Conservation (phyloP, 305 asterid genomes). For the Fraxinus ornus region DNA sequence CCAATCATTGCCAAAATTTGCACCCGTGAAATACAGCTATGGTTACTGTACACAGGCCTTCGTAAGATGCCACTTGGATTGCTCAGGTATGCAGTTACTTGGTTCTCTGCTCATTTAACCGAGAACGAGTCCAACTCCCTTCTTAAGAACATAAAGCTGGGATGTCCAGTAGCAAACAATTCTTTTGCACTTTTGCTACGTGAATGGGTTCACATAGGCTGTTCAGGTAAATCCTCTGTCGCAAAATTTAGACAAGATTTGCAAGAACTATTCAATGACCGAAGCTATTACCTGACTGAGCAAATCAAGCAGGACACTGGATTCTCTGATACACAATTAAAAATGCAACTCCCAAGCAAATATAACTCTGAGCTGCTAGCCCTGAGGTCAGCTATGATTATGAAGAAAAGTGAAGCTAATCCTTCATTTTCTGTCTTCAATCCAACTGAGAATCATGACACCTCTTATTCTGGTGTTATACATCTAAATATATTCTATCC, state of each 20-base stretch:
- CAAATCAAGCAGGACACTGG: constrained; percentile 37
- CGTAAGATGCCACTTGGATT: constrained; percentile 75
- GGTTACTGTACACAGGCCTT: constrained; percentile 66
- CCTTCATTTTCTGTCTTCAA: constrained; percentile 44
- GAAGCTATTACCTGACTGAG: constrained; percentile 56
- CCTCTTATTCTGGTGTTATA: constrained; percentile 34
- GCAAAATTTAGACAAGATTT: constrained; percentile 53
- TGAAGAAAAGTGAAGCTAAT: constrained; percentile 25
- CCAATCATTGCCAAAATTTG: constrained; percentile 53
- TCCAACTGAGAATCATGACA: constrained; percentile 33
- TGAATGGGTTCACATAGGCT: constrained; percentile 65
- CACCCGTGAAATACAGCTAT: constrained; percentile 55
- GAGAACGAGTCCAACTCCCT: constrained; percentile 51
- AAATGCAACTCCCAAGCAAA: constrained; percentile 16
- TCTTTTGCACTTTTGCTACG: constrained; percentile 48
- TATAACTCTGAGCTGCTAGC: constrained; percentile 19
- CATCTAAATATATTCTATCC: constrained; percentile 49
- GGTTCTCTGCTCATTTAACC: constrained; percentile 66
- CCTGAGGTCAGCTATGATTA: constrained; percentile 28
- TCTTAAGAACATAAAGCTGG: constrained; percentile 44
- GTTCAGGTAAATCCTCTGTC: constrained; percentile 64
- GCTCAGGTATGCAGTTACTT: constrained; percentile 54
- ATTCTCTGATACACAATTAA: constrained; percentile 22
- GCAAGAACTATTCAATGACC: constrained; percentile 33
- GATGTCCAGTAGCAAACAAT: constrained; percentile 44